Conservation (phyloP, 768 basidiomycete species). For the Kwoniella sp. region DNA sequence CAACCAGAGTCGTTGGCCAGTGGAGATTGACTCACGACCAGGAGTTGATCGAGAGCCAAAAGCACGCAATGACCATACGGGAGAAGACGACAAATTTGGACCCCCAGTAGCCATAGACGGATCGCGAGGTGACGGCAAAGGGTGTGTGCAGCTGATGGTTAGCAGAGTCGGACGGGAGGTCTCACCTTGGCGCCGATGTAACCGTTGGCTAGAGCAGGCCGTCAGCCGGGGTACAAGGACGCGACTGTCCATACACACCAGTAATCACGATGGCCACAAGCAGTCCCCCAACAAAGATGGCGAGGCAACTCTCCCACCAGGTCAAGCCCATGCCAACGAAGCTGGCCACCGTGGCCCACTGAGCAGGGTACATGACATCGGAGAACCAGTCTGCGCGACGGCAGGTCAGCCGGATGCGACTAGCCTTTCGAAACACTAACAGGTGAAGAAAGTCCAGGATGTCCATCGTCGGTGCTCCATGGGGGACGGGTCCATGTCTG, state of each 20-base stretch:
- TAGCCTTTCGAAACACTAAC: slow-evolving; percentile 10
- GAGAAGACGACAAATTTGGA: slow-evolving; percentile 39
- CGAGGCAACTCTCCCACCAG: slow-evolving; percentile 74
- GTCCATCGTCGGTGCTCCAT: slow-evolving; percentile 32
- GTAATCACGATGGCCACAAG: slow-evolving; percentile 60
- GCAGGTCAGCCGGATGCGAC: background rate
- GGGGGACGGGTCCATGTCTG: slow-evolving; percentile 39
- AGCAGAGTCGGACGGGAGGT: background rate
- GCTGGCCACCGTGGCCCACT: slow-evolving; percentile 30
- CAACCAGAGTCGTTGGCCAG: background rate
- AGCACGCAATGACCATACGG: slow-evolving; percentile 35
- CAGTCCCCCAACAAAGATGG: slow-evolving; percentile 77
- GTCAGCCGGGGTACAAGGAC: background rate
- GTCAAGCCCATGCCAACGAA: slow-evolving; percentile 34
- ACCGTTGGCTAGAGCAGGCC: slow-evolving; percentile 23
- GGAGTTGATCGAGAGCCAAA: slow-evolving; percentile 25
- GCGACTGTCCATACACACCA: slow-evolving; percentile 11
- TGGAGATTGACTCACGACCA: slow-evolving; percentile 17
- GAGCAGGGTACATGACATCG: slow-evolving; percentile 29
- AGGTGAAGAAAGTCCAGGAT: slow-evolving; percentile 33
- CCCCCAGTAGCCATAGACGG: slow-evolving; percentile 39
- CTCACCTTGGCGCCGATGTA: slow-evolving; percentile 32
- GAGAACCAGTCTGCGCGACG: slow-evolving; percentile 28
- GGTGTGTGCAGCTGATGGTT: slow-evolving; percentile 22
- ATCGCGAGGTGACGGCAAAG: slow-evolving; percentile 35